Evolutionary conservation across 1,284 basidiomycete species (phyloP), one percentile per base, ranked within the genome.

Genomic region (Mycosarcoma maydis): DNA sequence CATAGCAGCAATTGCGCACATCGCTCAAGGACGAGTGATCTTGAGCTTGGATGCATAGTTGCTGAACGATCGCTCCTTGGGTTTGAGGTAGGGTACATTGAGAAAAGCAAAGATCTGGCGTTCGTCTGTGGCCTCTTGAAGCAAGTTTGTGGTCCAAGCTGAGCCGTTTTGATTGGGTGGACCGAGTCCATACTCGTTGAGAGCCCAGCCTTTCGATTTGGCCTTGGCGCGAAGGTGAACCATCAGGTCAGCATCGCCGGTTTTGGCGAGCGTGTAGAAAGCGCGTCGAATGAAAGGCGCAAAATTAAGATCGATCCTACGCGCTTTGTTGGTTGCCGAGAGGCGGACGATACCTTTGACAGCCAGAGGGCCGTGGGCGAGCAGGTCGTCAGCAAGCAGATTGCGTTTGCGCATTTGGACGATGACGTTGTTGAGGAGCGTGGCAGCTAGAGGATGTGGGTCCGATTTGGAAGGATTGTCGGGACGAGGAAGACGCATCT

Each of bases 181-280:
- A 30, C 61, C 61, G 7, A 66, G 45, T 4, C 55, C 62, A 33
- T 59, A 66, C 38, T 66, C 62, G 56, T 66, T 66, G 6, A 66
- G 24, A 13, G 62, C 56, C 56, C 52, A 56, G 4, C 55, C 62
- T 30, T 33, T 47, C 1, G 45, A 33, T 30, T 55, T 59, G 2
- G 62, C 62, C 11, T 51, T 50, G 9, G 30, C 27, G 27, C 62
- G 50, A 3, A 66, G 55, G 33, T 66, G 56, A 6, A 66, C 43
- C 62, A 66, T 66, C 6, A 66, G 34, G 19, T 59, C 56, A 6
- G 62, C 42, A 44, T 66, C 62, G 34, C 62, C 62, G 0, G 62
- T 66, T 46, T 66, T 66, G 11, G 62, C 55, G 13, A 66, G 48
- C 2, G 55, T 66, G 38, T 66, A 66, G 39, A 66, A 66, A 6